Base-by-base conservation (phyloP, 2,329 filamentous ascomycete species). In the Hypoxylon sp. region DNA sequence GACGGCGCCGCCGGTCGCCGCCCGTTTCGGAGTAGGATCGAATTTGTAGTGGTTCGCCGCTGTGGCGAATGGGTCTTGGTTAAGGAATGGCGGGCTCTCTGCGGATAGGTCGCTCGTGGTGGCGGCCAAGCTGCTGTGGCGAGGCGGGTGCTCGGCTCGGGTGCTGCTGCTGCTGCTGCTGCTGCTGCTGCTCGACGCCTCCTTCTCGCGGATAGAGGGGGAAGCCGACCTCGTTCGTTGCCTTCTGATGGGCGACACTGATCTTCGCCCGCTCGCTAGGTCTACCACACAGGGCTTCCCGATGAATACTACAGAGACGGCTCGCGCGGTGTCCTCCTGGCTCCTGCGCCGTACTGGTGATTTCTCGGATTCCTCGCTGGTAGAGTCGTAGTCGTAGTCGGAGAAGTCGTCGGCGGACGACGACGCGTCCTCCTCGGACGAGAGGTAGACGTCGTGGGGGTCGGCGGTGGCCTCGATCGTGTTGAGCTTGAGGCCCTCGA, bases 371-470 rank as follows among this genome's bases (percentile, higher is more conserved):
- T 72, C 65, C 47, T 77, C 77, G 57, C 71, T 77, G 17, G 74
- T 75, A 45, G 78, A 81, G 62, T 83, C 77, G 58, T 75, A 76
- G 47, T 81, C 80, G 66, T 80, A 80, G 66, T 85, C 82, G 52
- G 83, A 86, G 60, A 82, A 82, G 71, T 85, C 81, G 71, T 85
- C 85, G 41, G 83, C 81, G 15, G 82, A 84, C 1, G 85, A 85
- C 1, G 85, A 88, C 24, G 80, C 84, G 62, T 88, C 86, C 69
- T 88, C 86, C 64, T 88, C 86, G 0, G 84, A 87, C 1, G 85
- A 88, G 21, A 88, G 80, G 70, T 88, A 88, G 55, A 84, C 68
- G 54, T 86, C 82, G 69, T 87, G 84, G 4, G 84, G 82, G 1
- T 78, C 75, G 18, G 77, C 74, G 42, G 78, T 67, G 31, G 56